Conservation (phyloP, 768 basidiomycete genomes). For the Amylocystis lapponica region DNA sequence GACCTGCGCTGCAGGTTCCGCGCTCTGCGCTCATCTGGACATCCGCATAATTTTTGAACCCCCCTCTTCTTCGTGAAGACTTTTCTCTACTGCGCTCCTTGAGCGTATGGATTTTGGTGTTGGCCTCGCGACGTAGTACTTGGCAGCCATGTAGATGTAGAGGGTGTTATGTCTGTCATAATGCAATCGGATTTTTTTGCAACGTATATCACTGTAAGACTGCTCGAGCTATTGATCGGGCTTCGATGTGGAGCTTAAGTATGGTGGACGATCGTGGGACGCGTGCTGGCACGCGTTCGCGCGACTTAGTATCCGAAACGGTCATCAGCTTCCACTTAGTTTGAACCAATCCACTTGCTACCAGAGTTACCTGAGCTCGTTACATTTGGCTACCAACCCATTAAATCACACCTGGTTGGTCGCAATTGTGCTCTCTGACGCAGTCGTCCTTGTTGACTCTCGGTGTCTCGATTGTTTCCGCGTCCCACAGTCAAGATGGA, state of each 20-base stretch:
- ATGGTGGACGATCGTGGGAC: too few relatives aligned
- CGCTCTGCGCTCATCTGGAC: background rate
- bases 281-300: too few relatives aligned
- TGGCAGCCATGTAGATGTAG: too few relatives aligned
- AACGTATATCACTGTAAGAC: too few relatives aligned
- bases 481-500: constrained; percentile 45
- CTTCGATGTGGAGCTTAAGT: too few relatives aligned
- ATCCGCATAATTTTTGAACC: constrained; percentile 30
- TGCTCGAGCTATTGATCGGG: too few relatives aligned
- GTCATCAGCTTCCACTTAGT: too few relatives aligned
- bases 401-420: background rate
- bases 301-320: too few relatives aligned
- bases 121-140: too few relatives aligned
- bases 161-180: too few relatives aligned
- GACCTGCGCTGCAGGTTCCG: background rate
- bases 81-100: background rate
- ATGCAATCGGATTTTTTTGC: too few relatives aligned
- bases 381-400: background rate
- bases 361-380: background rate
- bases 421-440: background rate
- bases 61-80: constrained; percentile 30
- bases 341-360: background rate
- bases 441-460: background rate
- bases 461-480: background rate
- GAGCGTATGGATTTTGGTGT: background rate